Base-by-base conservation (phyloP, 2,329 filamentous ascomycete species). In the Lachnellula hyalina region DNA sequence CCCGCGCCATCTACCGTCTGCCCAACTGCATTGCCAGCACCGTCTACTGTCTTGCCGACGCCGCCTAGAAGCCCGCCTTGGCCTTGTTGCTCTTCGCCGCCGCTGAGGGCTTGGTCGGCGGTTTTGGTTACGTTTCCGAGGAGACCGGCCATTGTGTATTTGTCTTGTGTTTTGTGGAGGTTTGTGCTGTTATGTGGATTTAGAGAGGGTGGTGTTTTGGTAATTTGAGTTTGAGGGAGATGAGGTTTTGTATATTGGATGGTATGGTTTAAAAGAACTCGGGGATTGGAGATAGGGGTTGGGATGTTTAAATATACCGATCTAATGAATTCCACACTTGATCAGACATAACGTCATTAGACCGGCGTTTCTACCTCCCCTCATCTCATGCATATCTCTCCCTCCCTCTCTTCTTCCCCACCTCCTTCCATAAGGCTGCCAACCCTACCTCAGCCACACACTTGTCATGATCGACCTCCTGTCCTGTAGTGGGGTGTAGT, bases 61-160 rank as follows among this genome's bases (percentile, higher is more conserved):
- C 67, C 63, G 5, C 72, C 71, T 40, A 74, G 58, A 14, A 74
- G 62, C 1, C 72, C 72, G 9, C 71, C 72, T 57, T 73, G 68
- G 40, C 70, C 70, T 28, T 72, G 51, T 19, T 67, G 66, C 56
- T 73, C 65, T 34, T 72, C 68, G 52, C 70, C 71, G 42, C 71
- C 72, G 17, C 71, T 72, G 48, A 73, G 65, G 44, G 71, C 69
- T 52, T 70, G 72, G 58, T 72, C 69, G 72, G 72, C 61, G 38
- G 64, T 63, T 55, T 70, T 68, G 49, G 68, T 67, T 23, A 71
- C 56, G 45, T 66, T 64, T 58, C 70, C 70, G 47, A 73, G 64
- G 46, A 73, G 61, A 12, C 71, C 71, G 23, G 63, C 52, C 61
- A 65, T 66, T 63, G 49, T 63, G 57, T 14, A 41, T 23, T 45